Conservation (phyloP, 106 monocot species). For the Xerophyta viscosa region DNA sequence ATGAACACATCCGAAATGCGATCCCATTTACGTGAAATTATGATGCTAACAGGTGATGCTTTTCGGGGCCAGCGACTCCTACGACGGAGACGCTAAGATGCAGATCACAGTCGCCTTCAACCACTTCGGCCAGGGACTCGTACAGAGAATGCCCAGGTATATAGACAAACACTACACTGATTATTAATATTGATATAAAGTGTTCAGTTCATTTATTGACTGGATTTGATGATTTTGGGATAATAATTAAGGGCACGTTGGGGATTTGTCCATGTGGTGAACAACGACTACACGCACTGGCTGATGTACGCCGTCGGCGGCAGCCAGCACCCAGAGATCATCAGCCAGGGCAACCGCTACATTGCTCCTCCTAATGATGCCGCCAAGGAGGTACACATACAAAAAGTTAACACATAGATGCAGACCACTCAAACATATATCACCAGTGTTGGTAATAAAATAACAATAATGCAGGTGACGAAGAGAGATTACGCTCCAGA, state of each 20-base stretch:
- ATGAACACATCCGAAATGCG: too few relatives aligned
- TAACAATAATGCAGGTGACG: too few relatives aligned
- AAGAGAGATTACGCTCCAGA: slow-evolving; percentile 32
- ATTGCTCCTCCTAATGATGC: slow-evolving; percentile 28
- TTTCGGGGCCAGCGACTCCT: slow-evolving; percentile 34
- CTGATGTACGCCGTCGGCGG: slow-evolving; percentile 57
- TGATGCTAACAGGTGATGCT: slow-evolving; percentile 51
- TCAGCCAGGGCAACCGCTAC: slow-evolving; percentile 59
- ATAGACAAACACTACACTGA: too few relatives aligned
- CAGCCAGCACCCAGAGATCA: slow-evolving; percentile 42
- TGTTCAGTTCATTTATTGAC: too few relatives aligned
- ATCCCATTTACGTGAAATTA: too few relatives aligned
- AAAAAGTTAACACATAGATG: background rate
- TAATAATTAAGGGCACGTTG: slow-evolving; percentile 33
- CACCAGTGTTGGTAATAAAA: too few relatives aligned
- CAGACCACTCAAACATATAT: too few relatives aligned
- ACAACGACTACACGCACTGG: slow-evolving; percentile 68
- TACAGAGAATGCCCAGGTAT: slow-evolving; percentile 57
- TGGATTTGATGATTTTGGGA: too few relatives aligned
- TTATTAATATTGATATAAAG: too few relatives aligned
- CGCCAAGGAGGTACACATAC: slow-evolving; percentile 35
- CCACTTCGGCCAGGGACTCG: slow-evolving; percentile 41
- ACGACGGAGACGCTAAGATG: slow-evolving; percentile 23
- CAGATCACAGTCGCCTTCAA: slow-evolving; percentile 60
- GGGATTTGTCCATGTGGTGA: slow-evolving; percentile 67